Conservation (phyloP, 495 filamentous ascomycete genomes). For the Hypoxylon fragiforme region DNA sequence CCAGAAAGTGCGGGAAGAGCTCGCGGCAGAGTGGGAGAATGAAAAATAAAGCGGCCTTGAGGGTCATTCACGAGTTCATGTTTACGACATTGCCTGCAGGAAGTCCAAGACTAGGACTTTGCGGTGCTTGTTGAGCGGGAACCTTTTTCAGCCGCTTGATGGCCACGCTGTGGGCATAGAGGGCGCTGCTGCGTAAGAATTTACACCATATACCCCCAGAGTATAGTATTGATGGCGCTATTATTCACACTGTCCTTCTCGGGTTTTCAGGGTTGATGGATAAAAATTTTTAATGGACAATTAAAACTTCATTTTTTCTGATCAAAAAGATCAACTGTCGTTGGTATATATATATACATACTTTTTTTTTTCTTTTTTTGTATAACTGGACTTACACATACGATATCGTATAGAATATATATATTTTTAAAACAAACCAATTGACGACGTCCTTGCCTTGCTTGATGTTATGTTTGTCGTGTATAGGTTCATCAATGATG, state of each 20-base stretch:
- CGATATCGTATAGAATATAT: too few relatives aligned
- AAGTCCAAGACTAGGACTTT: conserved; percentile 1
- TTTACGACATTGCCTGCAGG: conserved; percentile 22
- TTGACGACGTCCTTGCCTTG: too few relatives aligned
- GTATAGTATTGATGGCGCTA: conserved; percentile 23
- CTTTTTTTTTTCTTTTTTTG: too few relatives aligned
- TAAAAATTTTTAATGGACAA: conserved; percentile 17
- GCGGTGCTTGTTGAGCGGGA: neutral
- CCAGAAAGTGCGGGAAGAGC: conserved; percentile 72
- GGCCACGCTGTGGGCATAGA: neutral
- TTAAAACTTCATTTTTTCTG: conserved; percentile 10
- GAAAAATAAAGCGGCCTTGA: neutral
- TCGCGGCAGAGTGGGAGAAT: conserved; percentile 51
- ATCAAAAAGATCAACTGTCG: neutral
- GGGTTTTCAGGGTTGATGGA: conserved; percentile 15
- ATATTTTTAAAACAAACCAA: too few relatives aligned
- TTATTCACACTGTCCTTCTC: conserved; percentile 1
- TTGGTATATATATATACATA: neutral
- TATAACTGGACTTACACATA: too few relatives aligned
- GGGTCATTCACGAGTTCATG: conserved; percentile 26
- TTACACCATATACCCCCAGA: conserved; percentile 32
- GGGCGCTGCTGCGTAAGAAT: conserved; percentile 20
- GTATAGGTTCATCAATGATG: too few relatives aligned
- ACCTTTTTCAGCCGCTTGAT: too few relatives aligned
- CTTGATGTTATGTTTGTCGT: too few relatives aligned